A percentile compares a stretch with the other conserved stretches of the same genome.
These are phyloP conservation scores for Yamadazyma aaseri DNA, from an alignment of 1,139 yeast genomes.

Conservation along the genomic window DNA sequence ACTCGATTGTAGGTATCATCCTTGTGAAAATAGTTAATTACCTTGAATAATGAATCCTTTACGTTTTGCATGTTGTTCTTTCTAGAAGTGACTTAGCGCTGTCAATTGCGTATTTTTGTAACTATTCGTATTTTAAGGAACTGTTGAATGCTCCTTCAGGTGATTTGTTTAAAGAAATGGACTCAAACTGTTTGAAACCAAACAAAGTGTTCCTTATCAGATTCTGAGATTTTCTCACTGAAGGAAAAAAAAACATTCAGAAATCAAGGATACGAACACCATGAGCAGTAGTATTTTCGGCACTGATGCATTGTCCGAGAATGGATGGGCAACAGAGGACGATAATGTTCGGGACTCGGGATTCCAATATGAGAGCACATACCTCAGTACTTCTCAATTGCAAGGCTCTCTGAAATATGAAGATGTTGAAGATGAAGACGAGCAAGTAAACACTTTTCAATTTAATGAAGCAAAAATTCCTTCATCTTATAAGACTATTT, in stretches of 20 bases:
- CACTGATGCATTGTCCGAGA: constrained; percentile 44
- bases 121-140: too few relatives aligned
- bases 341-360: constrained; percentile 3
- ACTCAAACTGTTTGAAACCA: too few relatives aligned
- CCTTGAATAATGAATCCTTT: constrained; percentile 7
- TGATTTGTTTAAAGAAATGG: too few relatives aligned
- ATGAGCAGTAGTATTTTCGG: constrained; percentile 9
- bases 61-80: too few relatives aligned
- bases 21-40: constrained; percentile 21
- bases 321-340: constrained; percentile 37
- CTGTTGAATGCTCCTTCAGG: too few relatives aligned
- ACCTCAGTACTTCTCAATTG: constrained; percentile 29
- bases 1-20: constrained; percentile 41
- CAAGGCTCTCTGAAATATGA: constrained; percentile 11
- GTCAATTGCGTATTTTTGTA: too few relatives aligned
- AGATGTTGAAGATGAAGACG: constrained; percentile 10
- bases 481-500: constrained; percentile 22
- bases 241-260: background rate
- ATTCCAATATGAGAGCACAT: constrained; percentile 16
- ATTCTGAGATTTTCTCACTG: too few relatives aligned
- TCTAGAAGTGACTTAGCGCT: too few relatives aligned
- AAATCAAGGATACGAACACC: background rate
- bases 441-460: constrained; percentile 8
- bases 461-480: constrained; percentile 23
- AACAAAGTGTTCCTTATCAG: background rate